A percentile compares a stretch with the other conserved stretches of the same genome.
phyloP scores from a whole-genome alignment of 257 asterid genomes.

The Solanum raphanifolium region DNA sequence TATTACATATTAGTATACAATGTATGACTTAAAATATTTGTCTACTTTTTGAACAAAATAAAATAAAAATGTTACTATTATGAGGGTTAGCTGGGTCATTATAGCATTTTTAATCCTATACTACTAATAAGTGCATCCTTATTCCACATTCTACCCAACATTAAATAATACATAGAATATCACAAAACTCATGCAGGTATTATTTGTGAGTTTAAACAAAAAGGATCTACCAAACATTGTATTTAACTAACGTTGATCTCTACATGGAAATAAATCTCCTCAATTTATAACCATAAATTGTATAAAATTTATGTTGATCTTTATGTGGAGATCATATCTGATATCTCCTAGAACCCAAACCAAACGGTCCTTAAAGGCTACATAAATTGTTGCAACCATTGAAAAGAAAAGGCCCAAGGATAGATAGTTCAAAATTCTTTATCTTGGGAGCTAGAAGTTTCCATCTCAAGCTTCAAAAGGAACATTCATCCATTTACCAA shows the following conservation, averaged over 20 bases:
- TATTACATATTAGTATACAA: background rate
- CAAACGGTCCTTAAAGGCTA: background rate
- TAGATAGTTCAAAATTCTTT: background rate
- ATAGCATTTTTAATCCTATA: background rate
- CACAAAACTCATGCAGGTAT: background rate
- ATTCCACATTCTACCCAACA: background rate
- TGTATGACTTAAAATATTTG: background rate
- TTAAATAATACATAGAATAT: background rate
- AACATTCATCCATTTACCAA: background rate
- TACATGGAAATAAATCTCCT: background rate
- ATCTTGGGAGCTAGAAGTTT: background rate
- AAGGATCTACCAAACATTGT: background rate
- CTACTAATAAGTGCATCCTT: background rate
- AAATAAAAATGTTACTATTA: background rate
- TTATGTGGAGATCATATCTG: background rate
- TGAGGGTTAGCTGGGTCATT: background rate
- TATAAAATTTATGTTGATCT: background rate
- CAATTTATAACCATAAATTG: background rate
- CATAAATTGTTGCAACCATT: background rate
- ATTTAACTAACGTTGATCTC: background rate
- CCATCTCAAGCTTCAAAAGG: background rate
- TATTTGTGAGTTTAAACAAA: background rate
- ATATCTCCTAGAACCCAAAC: background rate
- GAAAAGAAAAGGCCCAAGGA: background rate
- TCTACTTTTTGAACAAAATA: background rate